These are phyloP conservation scores for Phytophthora hybrid DNA, from an alignment of 352 stramenopile genomes.

Conservation along the genomic window DNA sequence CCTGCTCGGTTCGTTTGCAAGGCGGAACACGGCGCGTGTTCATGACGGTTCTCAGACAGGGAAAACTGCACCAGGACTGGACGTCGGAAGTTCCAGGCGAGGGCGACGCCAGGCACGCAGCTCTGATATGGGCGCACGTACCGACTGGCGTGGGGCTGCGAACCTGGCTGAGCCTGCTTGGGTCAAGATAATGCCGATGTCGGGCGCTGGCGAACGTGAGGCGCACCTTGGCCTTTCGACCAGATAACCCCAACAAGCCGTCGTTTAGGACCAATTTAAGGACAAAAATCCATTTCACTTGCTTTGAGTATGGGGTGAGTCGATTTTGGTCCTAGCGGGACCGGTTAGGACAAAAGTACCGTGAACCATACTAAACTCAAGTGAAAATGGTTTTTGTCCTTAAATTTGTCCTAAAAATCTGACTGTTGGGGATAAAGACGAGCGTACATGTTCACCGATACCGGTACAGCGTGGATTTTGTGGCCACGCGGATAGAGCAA, in stretches of 20 bases:
- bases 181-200: constrained; percentile 7
- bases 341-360: no score
- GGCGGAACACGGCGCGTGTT: constrained; percentile 8
- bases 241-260: no score
- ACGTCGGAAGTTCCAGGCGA: neutral
- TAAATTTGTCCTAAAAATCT: no score
- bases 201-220: neutral
- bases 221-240: neutral
- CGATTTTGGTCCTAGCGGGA: no score
- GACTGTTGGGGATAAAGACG: no score
- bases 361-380: no score
- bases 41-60: no score
- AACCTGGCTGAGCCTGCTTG: constrained; percentile 15
- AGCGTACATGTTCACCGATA: neutral
- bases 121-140: constrained; percentile 29
- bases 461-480: neutral
- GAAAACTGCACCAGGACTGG: neutral
- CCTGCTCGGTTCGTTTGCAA: constrained; percentile 6
- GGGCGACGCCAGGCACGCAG: neutral
- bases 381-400: no score
- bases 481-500: neutral
- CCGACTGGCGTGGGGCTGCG: constrained; percentile 16
- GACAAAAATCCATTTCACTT: no score
- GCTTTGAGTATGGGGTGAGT: no score
- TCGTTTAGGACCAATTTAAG: no score